Evolutionary conservation across 768 basidiomycete genomes (phyloP).

Genomic region (Pleurotus salmoneostramineus): DNA sequence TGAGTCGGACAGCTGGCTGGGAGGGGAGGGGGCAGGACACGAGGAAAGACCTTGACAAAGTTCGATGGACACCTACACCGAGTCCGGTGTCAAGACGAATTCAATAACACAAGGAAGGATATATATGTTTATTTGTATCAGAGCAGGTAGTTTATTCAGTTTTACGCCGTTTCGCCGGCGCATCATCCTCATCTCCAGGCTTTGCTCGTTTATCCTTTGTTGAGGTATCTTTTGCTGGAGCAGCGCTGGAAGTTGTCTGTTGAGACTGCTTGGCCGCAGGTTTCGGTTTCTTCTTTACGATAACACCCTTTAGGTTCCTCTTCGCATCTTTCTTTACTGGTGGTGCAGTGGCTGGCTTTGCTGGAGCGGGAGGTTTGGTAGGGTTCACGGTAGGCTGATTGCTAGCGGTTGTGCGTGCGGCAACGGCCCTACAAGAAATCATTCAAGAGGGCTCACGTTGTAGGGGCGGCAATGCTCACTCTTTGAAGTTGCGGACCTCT

Average conservation of each 20-base stretch:
- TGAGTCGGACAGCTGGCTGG: conserved; percentile 59
- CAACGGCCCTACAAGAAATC: conserved; percentile 29
- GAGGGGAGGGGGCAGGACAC: conserved; percentile 37
- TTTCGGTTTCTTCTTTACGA: conserved; percentile 76
- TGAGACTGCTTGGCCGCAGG: conserved; percentile 15
- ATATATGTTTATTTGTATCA: no score
- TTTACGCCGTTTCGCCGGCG: conserved; percentile 59
- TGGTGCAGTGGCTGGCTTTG: conserved; percentile 69
- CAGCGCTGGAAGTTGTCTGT: neutral
- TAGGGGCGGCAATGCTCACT: conserved; percentile 39
- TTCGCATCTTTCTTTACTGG: conserved; percentile 59
- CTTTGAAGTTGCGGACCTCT: conserved; percentile 74
- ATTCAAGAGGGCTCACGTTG: conserved; percentile 8
- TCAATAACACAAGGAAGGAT: conserved; percentile 6
- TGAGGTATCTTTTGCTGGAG: neutral
- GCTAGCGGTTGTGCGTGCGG: conserved; percentile 2
- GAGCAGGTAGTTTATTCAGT: conserved; percentile 14
- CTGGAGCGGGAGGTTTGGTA: neutral
- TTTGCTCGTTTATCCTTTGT: conserved; percentile 10
- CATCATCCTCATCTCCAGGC: conserved; percentile 20
- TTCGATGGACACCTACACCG: conserved; percentile 82
- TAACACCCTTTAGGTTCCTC: conserved; percentile 69
- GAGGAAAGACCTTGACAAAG: conserved; percentile 59
- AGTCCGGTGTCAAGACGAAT: conserved; percentile 27
- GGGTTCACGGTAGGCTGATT: neutral